Evolutionary conservation across 108 stramenopile species (phyloP), one percentile per base, ranked within the genome.

Genomic region (Hondaea fermentalgiana): DNA sequence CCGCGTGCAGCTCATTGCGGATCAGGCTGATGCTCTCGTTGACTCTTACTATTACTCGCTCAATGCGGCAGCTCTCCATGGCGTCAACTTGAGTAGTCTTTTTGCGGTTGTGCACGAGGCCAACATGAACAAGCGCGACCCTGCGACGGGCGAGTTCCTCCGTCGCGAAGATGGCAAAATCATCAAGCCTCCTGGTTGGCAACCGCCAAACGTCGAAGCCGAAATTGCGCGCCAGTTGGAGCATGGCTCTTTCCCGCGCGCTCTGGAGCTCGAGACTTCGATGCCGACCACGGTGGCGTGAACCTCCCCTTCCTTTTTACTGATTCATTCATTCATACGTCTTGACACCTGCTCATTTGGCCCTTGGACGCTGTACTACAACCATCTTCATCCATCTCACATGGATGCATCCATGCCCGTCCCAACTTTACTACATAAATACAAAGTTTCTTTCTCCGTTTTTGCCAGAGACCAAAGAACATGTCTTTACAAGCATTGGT

Each of bases 81-180:
- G 89, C 35, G 87, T 90, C 87, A 90, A 90, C 87, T 8, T 90
- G 17, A 59, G 57, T 87, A 55, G 72, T 17, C 44, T 90, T 60
- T 90, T 90, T 72, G 28, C 23, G 19, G 87, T 90, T 28, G 89
- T 90, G 42, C 89, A 90, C 89, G 60, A 28, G 57, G 89, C 89
- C n/a, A 90, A 90, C 87, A 90, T 90, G 89, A 76, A 83, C 83
- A 90, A 90, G 89, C 58, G 89, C 17, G 87, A 90, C 87, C 89
- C 89, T 12, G 29, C 59, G 47, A 90, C 89, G 23, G 89, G 89
- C 17, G 10, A 90, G 87, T 90, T 90, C 87, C 44, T 87, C 60
- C 72, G 72, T 28, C 49, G 89, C 28, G 89, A 87, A 3, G 89
- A 90, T 51, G 89, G 89, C 43, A 90, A 90, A 59, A 90, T 90